Percentiles rank a stretch among this genome's conserved stretches.
These are phyloP conservation scores for Backusella luteola DNA, from an alignment of 192 early-diverging fungal genomes.

Conservation along the genomic window DNA sequence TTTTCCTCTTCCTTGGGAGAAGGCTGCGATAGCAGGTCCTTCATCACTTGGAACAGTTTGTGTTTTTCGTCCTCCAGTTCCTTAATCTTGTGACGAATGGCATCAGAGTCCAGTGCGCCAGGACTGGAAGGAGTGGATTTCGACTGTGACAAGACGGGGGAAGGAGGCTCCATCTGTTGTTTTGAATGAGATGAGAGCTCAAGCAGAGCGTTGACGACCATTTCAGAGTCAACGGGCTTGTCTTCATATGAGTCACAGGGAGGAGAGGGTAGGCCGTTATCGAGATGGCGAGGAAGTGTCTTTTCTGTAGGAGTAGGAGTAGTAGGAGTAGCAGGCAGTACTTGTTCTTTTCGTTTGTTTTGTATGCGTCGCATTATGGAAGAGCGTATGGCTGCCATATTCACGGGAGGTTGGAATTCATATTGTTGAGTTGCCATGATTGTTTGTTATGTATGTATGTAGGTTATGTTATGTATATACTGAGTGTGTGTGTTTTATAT, in stretches of 20 bases:
- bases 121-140: not conserved
- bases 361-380: conserved; percentile 11
- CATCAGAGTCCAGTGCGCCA: not conserved
- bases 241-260: conserved; percentile 7
- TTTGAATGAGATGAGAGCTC: conserved; percentile 6
- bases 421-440: not conserved
- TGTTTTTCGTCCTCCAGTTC: conserved; percentile 17
- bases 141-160: not conserved
- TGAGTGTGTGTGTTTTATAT: not conserved
- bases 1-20: not conserved
- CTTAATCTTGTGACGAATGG: not conserved
- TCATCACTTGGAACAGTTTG: conserved; percentile 19
- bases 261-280: conserved; percentile 21
- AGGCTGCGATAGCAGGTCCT: conserved; percentile 8
- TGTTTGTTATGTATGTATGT: not conserved
- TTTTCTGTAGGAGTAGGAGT: not conserved
- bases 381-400: conserved; percentile 15
- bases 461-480: too few relatives aligned
- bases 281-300: conserved; percentile 11
- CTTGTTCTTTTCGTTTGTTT: conserved; percentile 7
- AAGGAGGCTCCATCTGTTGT: conserved; percentile 1
- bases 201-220: conserved; percentile 9
- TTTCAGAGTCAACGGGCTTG: conserved; percentile 9
- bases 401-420: conserved; percentile 17
- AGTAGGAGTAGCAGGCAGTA: not conserved